Evolutionary conservation across 2,329 filamentous ascomycete genomes (phyloP).

Genomic region (Cercospora berteroae): DNA sequence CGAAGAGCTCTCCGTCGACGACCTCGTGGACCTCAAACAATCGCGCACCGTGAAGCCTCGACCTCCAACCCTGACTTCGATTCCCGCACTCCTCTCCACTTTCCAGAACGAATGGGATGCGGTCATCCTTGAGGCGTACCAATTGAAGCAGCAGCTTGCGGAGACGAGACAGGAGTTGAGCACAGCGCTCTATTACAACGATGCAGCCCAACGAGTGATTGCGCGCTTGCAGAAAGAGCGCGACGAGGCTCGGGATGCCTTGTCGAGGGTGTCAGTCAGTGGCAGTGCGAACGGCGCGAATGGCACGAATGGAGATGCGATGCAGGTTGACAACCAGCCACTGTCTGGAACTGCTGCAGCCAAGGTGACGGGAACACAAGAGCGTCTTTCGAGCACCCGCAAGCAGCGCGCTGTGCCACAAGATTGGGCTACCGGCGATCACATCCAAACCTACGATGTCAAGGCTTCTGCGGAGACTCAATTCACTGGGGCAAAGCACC

Average conservation of each 20-base stretch:
- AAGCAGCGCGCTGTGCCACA: constrained; percentile 85
- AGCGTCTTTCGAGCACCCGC: constrained; percentile 79
- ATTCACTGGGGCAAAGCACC: constrained; percentile 57
- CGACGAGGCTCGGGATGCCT: constrained; percentile 84
- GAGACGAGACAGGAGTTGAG: constrained; percentile 92
- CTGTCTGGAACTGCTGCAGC: constrained; percentile 69
- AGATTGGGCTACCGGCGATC: constrained; percentile 77
- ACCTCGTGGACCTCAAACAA: constrained; percentile 84
- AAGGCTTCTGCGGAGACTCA: constrained; percentile 55
- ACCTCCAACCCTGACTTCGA: constrained; percentile 90
- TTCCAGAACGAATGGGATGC: constrained; percentile 99
- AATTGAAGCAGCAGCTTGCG: constrained; percentile 80
- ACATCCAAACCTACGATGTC: constrained; percentile 61
- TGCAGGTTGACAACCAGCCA: constrained; percentile 83
- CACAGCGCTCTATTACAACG: constrained; percentile 91
- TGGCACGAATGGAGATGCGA: constrained; percentile 68
- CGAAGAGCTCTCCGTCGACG: constrained; percentile 77
- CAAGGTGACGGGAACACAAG: constrained; percentile 76
- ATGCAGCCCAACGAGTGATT: constrained; percentile 94
- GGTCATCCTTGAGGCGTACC: constrained; percentile 85
- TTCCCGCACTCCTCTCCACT: constrained; percentile 86
- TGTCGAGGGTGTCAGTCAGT: constrained; percentile 79
- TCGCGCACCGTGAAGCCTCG: constrained; percentile 81
- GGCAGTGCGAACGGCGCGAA: constrained; percentile 39
- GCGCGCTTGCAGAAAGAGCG: constrained; percentile 85